Base-by-base conservation (phyloP, 768 basidiomycete species). In the Cytidiella melzeri region DNA sequence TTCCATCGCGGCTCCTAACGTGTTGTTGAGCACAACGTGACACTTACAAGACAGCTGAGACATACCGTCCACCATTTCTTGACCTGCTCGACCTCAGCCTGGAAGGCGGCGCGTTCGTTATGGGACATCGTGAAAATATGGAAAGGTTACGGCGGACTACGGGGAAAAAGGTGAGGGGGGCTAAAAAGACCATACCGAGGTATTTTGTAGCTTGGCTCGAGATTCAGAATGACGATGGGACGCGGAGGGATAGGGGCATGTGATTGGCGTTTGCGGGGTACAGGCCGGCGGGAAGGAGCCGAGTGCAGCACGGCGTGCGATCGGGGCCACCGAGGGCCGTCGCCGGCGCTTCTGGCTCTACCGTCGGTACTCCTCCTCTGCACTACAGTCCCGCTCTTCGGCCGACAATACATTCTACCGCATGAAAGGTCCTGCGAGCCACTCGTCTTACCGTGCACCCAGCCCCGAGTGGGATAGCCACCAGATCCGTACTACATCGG, bases 11-110 rank as follows among this genome's bases (percentile, higher is more conserved):
- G 82, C 61, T 69, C 83, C 94, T 97, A 61, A 37, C 41, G 18
- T 45, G 51, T 27, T 23, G 47, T 41, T 15, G 46, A 15, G 13
- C 9, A 7, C 40, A 13, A 21, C 6, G 11, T 18, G 21, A 21
- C 36, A 40, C 27, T n/a, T 30, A 24, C 28, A 18, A 9, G 19
- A 38, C 3, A 13, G 19, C 21, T 12, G 13, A 15, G 6, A 60
- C 72, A 45, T 56, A 92, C 94, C 82, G 90, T 89, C 82, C 87
- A 96, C 90, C 93, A 97, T 50, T 79, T 70, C 69, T 96, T 87
- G 56, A 96, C 84, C 57, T 86, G 69, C 24, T 81, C 81, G 49
- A 96, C 89, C 67, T 99, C 90, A 28, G 80, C 74, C 37, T 80
- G 75, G 69, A 95, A 95, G 48, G 70, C 72, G 42, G 76, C 72